These are phyloP conservation scores for Aegilops sharonensis DNA, from an alignment of 176 grass and related monocot species.

Conservation along the genomic window DNA sequence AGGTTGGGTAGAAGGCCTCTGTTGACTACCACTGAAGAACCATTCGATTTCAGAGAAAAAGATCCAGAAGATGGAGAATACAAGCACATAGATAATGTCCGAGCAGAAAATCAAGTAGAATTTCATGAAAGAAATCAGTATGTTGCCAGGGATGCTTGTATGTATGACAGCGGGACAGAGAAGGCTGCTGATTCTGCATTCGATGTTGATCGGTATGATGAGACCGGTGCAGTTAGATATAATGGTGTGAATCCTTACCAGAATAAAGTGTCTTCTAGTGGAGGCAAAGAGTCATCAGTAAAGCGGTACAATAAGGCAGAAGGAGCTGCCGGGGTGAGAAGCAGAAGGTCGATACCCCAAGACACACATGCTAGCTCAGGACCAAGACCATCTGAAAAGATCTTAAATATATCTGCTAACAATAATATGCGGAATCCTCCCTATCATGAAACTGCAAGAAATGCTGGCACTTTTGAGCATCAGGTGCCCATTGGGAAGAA, in stretches of 20 bases:
- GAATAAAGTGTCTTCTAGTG: slow-evolving; percentile 30
- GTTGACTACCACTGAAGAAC: slow-evolving; percentile 19
- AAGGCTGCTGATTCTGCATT: slow-evolving; percentile 36
- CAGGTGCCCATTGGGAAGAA: slow-evolving; percentile 32
- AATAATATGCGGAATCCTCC: slow-evolving; percentile 46
- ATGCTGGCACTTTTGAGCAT: slow-evolving; percentile 25
- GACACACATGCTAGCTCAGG: slow-evolving; percentile 44
- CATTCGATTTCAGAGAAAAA: slow-evolving; percentile 31
- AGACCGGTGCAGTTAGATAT: slow-evolving; percentile 24
- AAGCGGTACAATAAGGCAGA: slow-evolving; percentile 27
- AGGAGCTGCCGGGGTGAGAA: slow-evolving; percentile 51
- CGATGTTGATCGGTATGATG: slow-evolving; percentile 45
- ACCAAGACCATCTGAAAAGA: slow-evolving; percentile 52
- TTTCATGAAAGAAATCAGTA: slow-evolving; percentile 45
- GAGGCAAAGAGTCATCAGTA: slow-evolving; percentile 43
- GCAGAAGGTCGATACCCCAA: slow-evolving; percentile 40
- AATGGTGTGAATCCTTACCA: slow-evolving; percentile 41
- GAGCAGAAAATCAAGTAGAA: slow-evolving; percentile 24
- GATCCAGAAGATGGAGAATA: slow-evolving; percentile 27
- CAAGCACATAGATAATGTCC: slow-evolving; percentile 11
- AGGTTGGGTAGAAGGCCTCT: slow-evolving; percentile 54
- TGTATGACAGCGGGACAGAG: slow-evolving; percentile 37
- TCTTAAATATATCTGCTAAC: slow-evolving; percentile 64
- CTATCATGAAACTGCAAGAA: slow-evolving; percentile 29
- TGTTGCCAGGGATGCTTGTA: slow-evolving; percentile 26